These are phyloP conservation scores for Ceriops tagal DNA, from an alignment of 345 rosid genomes.

Conservation along the genomic window DNA sequence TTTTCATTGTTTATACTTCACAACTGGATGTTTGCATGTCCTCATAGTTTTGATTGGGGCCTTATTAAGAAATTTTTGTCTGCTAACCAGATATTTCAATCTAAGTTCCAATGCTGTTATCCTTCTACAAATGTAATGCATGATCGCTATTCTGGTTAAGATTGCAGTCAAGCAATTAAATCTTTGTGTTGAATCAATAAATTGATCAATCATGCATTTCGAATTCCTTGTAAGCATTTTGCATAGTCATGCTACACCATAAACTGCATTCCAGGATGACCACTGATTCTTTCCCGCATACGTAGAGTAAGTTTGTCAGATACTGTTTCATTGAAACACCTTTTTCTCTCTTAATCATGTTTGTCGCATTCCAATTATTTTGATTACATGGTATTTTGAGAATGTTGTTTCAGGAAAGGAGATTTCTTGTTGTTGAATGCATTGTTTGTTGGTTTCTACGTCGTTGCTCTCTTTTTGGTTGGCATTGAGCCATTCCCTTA, in stretches of 20 bases:
- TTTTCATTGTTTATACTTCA: no score
- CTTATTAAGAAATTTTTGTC: no score
- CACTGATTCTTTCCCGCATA: neutral
- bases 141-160: neutral
- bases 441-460: slow-evolving; percentile 16
- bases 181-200: slow-evolving; percentile 1
- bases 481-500: neutral
- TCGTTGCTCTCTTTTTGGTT: neutral
- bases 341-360: neutral
- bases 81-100: no score
- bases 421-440: neutral
- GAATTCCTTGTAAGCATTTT: neutral
- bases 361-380: neutral
- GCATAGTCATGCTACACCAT: slow-evolving; percentile 2
- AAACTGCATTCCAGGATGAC: slow-evolving; percentile 5
- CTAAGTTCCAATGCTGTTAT: no score
- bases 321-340: neutral
- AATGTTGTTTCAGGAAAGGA: neutral
- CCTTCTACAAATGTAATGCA: no score
- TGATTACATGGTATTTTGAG: neutral
- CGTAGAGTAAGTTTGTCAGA: neutral
- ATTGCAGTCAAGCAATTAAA: neutral
- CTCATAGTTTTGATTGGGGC: no score
- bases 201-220: neutral
- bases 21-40: no score